phyloP scores from a whole-genome alignment of 352 stramenopile species.

The Aphanomyces astaci region DNA sequence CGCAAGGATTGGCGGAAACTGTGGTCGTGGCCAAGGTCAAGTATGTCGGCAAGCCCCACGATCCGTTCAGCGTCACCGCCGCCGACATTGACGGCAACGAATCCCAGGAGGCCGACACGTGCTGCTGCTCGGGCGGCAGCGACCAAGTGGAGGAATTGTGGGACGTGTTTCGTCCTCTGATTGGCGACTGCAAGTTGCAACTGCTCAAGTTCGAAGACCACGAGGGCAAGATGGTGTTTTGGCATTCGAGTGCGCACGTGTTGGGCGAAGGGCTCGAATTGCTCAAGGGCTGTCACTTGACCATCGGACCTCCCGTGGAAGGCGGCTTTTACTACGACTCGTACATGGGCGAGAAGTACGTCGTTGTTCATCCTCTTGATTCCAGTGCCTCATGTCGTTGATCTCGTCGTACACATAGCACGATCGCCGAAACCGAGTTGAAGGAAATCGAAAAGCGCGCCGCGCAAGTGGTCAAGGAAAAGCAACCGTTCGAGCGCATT shows the following conservation, averaged over 20 bases:
- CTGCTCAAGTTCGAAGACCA: slow-evolving; percentile 98
- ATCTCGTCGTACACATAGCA: slow-evolving; percentile 24
- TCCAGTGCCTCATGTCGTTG: neutral
- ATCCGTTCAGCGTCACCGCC: slow-evolving; percentile 70
- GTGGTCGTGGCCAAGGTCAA: slow-evolving; percentile 91
- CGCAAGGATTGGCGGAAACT: slow-evolving; percentile 90
- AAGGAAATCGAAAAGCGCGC: slow-evolving; percentile 89
- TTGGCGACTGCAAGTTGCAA: slow-evolving; percentile 93
- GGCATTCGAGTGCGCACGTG: slow-evolving; percentile 97
- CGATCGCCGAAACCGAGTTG: slow-evolving; percentile 66
- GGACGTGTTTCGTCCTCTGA: slow-evolving; percentile 96
- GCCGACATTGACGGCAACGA: slow-evolving; percentile 87
- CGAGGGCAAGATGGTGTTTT: slow-evolving; percentile 94
- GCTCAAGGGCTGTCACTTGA: slow-evolving; percentile 94
- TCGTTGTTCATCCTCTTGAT: neutral
- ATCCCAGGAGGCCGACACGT: slow-evolving; percentile 44
- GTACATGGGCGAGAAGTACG: slow-evolving; percentile 91
- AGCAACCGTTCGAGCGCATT: slow-evolving; percentile 97
- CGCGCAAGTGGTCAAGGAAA: slow-evolving; percentile 90
- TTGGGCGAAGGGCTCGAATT: slow-evolving; percentile 96
- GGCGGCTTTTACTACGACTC: slow-evolving; percentile 99
- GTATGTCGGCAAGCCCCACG: slow-evolving; percentile 54
- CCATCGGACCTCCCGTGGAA: slow-evolving; percentile 93
- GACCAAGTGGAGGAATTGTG: slow-evolving; percentile 83
- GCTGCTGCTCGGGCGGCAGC: slow-evolving; percentile 38